A percentile compares a stretch with the other conserved stretches of the same genome.
Evolutionary conservation across 1,284 basidiomycete species (phyloP).

Genomic region (Cutaneotrichosporon dermatis): DNA sequence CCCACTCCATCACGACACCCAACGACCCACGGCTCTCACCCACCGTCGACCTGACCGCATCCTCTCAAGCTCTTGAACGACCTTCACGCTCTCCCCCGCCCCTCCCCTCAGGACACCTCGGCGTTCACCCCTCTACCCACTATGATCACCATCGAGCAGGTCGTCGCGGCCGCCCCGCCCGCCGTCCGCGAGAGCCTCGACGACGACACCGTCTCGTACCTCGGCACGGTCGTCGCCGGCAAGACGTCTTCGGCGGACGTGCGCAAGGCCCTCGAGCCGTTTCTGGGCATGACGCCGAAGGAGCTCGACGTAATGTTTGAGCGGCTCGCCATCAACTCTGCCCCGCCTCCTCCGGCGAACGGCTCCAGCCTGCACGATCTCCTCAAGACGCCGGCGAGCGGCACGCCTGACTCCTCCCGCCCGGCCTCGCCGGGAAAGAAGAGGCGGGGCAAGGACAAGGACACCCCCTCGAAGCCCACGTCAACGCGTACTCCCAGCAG

Average conservation of each 20-base stretch:
- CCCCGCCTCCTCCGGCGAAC: not conserved
- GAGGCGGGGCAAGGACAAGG: not conserved
- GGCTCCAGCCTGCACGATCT: too few species aligned
- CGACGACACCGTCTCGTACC: slow-evolving; percentile 12
- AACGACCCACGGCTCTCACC: too few species aligned
- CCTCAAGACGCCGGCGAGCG: not conserved
- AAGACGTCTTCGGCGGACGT: slow-evolving; percentile 3
- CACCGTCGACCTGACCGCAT: too few species aligned
- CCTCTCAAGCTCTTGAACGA: too few species aligned
- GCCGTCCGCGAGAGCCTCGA: slow-evolving; percentile 16
- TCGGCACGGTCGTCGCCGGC: slow-evolving; percentile 6
- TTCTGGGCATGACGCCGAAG: slow-evolving; percentile 11
- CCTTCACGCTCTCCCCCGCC: too few species aligned
- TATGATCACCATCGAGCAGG: slow-evolving; percentile 15
- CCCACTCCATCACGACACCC: too few species aligned
- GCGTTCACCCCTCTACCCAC: too few species aligned
- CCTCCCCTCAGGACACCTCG: too few species aligned
- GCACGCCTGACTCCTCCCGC: not conserved
- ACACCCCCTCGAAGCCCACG: not conserved
- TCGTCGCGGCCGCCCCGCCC: slow-evolving; percentile 11
- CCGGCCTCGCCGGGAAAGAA: slow-evolving; percentile 1
- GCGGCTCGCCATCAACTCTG: not conserved
- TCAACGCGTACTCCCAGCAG: slow-evolving; percentile 38
- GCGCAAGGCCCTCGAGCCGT: slow-evolving; percentile 12
- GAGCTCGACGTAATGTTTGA: slow-evolving; percentile 16